Conservation (phyloP, 768 basidiomycete species). For the Boletus rex-veris region DNA sequence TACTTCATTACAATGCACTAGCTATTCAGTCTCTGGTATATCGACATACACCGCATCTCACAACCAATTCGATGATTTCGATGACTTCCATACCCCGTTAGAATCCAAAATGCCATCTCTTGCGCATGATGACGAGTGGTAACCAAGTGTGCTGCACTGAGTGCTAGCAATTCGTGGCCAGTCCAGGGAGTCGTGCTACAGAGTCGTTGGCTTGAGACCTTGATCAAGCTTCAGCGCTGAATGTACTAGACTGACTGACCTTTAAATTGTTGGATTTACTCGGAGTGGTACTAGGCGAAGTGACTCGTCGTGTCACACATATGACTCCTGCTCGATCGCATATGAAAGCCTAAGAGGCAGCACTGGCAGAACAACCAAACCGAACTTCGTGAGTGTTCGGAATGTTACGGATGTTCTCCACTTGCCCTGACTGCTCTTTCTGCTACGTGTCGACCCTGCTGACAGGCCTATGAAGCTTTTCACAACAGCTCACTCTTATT, state of each 20-base stretch:
- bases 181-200: too few relatives aligned
- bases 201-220: too few relatives aligned
- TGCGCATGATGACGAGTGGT: slow-evolving; percentile 55
- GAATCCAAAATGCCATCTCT: slow-evolving; percentile 39
- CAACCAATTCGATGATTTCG: slow-evolving; percentile 51
- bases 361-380: background rate
- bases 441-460: slow-evolving; percentile 1
- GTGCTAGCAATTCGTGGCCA: too few relatives aligned
- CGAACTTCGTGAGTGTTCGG: background rate
- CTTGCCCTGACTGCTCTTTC: background rate
- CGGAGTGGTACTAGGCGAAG: background rate
- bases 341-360: background rate
- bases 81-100: slow-evolving; percentile 46
- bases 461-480: slow-evolving; percentile 14
- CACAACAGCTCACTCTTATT: background rate
- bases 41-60: slow-evolving; percentile 17
- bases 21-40: too few relatives aligned
- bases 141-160: too few relatives aligned
- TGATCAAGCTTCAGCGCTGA: too few relatives aligned
- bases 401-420: background rate
- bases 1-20: too few relatives aligned
- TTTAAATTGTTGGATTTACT: too few relatives aligned
- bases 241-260: too few relatives aligned
- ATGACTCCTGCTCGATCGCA: background rate
- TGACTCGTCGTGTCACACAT: slow-evolving; percentile 4